Conservation (phyloP, 176 grass and related monocot genomes). For the Oryza brachyantha region DNA sequence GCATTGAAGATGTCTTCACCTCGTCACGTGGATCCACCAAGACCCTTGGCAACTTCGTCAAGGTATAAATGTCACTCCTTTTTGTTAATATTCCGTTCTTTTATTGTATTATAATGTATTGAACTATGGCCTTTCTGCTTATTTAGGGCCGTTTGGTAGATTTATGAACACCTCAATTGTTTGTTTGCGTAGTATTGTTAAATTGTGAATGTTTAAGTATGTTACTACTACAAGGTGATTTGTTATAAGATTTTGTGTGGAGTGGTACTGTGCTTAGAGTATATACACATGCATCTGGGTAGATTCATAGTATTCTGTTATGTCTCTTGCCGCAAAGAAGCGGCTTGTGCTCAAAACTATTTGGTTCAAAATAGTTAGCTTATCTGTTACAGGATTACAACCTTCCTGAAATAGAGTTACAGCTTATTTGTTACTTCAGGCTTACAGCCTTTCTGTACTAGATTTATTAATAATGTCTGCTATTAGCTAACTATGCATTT, state of each 20-base stretch:
- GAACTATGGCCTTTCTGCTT: no score
- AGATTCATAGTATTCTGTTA: not conserved
- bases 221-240: no score
- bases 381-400: not conserved
- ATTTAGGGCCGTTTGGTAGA: not conserved
- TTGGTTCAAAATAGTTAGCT: not conserved
- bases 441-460: not conserved
- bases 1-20: slow-evolving; percentile 89
- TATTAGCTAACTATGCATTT: no score
- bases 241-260: not conserved
- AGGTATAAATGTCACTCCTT: slow-evolving; percentile 26
- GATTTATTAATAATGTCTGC: not conserved
- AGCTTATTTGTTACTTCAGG: no score
- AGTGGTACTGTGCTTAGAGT: not conserved
- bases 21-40: slow-evolving; percentile 87
- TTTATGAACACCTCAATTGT: no score
- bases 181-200: not conserved
- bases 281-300: not conserved
- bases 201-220: not conserved
- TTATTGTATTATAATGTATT: no score
- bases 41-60: slow-evolving; percentile 93
- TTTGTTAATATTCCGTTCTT: not conserved
- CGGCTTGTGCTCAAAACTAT: not conserved
- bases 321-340: not conserved
- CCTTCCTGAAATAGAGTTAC: no score